Base-by-base conservation (phyloP, 306 rosid species). In the Begonia fuchsioides region DNA sequence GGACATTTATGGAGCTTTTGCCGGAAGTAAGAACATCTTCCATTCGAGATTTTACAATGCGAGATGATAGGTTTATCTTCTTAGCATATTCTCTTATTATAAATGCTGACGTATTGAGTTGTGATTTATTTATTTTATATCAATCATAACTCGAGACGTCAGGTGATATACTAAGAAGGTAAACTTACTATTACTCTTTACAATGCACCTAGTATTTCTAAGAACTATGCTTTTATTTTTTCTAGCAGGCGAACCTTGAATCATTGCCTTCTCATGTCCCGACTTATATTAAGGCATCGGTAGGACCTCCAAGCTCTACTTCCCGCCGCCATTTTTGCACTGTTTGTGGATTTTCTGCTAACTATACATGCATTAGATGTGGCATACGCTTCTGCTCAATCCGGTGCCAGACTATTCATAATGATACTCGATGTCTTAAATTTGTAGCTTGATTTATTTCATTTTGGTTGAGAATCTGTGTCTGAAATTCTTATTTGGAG, bases 351-450 rank as follows among this genome's bases (percentile, higher is more conserved):
- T 90, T 72, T 38, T 60, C 92, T 63, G 77, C 87, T 38, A 72
- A 53, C 68, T 90, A 84, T 68, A 77, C 85, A 5, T 84, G 92
- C 62, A 86, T 81, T 61, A 79, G 90, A 73, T 90, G 95, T 73
- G 94, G 98, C 17, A 63, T 74, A 61, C 94, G 92, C 44, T 84
- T 85, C 54, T 85, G 98, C 71, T 77, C 92, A 12, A 38, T 58
- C 55, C 79, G 81, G 49, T 90, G 98, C 72, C 94, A 82, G 66
- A 85, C 70, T 73, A 76, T 90, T 54, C 98, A 90, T 65, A 90
- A 90, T 65, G 98, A 85, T 75, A 90, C 98, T 17, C 80, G 98
- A 20, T 90, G 98, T 62, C 73, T 81, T 72, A 90, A 90, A 62
- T 90, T 84, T 77, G 95, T 90, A 26, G 92, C 94, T 56, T 90